These are phyloP conservation scores for Angophora floribunda DNA, from an alignment of 345 rosid genomes.

Conservation along the genomic window DNA sequence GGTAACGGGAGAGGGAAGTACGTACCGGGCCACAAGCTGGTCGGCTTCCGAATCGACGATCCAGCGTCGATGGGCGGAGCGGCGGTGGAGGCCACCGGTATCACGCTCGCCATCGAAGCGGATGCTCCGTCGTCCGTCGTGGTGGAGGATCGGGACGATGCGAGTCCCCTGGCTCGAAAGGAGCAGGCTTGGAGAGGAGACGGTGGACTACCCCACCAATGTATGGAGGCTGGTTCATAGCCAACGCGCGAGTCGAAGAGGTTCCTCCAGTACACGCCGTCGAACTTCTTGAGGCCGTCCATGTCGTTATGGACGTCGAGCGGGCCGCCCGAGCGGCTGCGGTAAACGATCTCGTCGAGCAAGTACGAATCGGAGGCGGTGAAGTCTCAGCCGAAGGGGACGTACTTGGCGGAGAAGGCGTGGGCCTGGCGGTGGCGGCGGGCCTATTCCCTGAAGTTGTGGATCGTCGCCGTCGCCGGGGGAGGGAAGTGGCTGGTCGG, in stretches of 20 bases:
- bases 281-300: slow-evolving; percentile 51
- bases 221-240: too few relatives aligned
- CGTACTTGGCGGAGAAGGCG: slow-evolving; percentile 41
- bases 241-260: slow-evolving; percentile 82
- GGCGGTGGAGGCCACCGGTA: neutral
- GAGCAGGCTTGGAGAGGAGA: too few relatives aligned
- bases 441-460: slow-evolving; percentile 49
- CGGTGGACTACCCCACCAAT: too few relatives aligned
- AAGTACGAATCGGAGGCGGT: slow-evolving; percentile 49
- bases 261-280: slow-evolving; percentile 59
- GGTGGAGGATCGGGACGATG: neutral
- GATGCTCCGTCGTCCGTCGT: neutral
- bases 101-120: neutral
- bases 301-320: slow-evolving; percentile 74
- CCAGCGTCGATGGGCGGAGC: slow-evolving; percentile 55
- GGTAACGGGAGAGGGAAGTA: slow-evolving; percentile 76
- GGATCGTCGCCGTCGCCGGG: slow-evolving; percentile 14
- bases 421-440: slow-evolving; percentile 26
- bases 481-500: slow-evolving; percentile 10
- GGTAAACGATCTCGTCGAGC: slow-evolving; percentile 80
- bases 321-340: slow-evolving; percentile 67
- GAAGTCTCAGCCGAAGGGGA: slow-evolving; percentile 50
- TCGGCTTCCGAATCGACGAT: slow-evolving; percentile 57
- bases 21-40: slow-evolving; percentile 86
- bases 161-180: neutral